Percentiles rank a stretch among this genome's conserved stretches.
These are phyloP conservation scores for Chimonanthus salicifolius DNA, from an alignment of 164 flowering plant species.

Conservation along the genomic window DNA sequence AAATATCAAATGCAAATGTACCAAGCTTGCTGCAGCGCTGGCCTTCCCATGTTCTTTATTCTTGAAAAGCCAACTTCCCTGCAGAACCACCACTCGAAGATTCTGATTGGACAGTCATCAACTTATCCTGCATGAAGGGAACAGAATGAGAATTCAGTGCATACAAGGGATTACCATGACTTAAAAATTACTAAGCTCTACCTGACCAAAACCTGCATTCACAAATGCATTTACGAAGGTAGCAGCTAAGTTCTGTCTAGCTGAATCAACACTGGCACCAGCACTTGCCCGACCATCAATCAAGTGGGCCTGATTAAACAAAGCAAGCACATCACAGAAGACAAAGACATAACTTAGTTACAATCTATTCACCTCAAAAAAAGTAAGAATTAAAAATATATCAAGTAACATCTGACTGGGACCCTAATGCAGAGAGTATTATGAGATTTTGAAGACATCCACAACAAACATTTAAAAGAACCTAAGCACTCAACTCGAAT, in stretches of 20 bases:
- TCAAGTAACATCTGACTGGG: no score
- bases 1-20: constrained; percentile 20
- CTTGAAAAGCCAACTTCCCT: constrained; percentile 93
- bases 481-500: no score
- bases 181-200: constrained; percentile 13
- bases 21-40: constrained; percentile 99
- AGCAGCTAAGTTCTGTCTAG: constrained; percentile 93
- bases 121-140: constrained; percentile 63
- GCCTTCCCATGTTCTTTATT: constrained; percentile 97
- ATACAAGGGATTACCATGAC: neutral
- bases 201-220: constrained; percentile 99
- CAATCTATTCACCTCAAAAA: constrained; percentile 53
- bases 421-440: no score
- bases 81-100: constrained; percentile 64
- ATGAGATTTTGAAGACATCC: no score
- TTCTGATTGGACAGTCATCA: constrained; percentile 86
- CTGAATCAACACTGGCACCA: constrained; percentile 95
- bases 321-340: neutral
- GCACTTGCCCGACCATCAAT: constrained; percentile 97
- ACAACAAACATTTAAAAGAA: no score
- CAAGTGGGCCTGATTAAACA: constrained; percentile 65
- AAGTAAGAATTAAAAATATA: neutral
- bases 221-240: constrained; percentile 99
- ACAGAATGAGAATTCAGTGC: neutral
- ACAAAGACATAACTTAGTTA: neutral